These are phyloP conservation scores for Naganishia onofrii DNA, from an alignment of 768 basidiomycete species.

Conservation along the genomic window DNA sequence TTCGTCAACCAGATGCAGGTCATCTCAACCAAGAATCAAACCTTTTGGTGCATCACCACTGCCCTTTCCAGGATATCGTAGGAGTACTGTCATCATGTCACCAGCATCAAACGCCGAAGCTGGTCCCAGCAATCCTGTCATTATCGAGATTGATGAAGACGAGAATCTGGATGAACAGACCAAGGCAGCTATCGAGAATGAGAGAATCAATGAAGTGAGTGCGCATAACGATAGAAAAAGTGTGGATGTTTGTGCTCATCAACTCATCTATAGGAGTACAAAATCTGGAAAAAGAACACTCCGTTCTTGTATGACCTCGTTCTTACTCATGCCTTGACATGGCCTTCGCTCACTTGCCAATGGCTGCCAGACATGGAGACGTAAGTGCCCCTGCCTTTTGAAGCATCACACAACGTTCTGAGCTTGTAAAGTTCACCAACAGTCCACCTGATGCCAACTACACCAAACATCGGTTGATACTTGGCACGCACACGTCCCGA, in stretches of 20 bases:
- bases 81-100: neutral
- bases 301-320: constrained; percentile 97
- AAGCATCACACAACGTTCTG: neutral
- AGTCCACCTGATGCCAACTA: constrained; percentile 91
- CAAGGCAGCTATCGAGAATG: constrained; percentile 49
- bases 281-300: constrained; percentile 60
- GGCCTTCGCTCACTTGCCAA: constrained; percentile 96
- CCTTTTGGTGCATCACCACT: neutral
- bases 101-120: constrained; percentile 21
- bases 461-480: constrained; percentile 85
- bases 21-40: neutral
- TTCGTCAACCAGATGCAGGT: neutral
- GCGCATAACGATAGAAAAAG: neutral
- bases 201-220: constrained; percentile 54
- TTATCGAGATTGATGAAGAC: constrained; percentile 63
- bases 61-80: neutral
- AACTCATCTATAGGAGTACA: constrained; percentile 49
- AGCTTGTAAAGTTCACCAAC: neutral
- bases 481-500: constrained; percentile 95
- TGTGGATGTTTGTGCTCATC: neutral
- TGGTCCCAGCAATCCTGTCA: constrained; percentile 15
- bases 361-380: constrained; percentile 98
- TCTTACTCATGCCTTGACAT: constrained; percentile 94
- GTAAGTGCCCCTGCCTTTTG: constrained; percentile 56
- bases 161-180: constrained; percentile 37